Percentiles rank a stretch among this genome's conserved stretches.
phyloP scores from a whole-genome alignment of 495 filamentous ascomycete species.

The Stereocaulon alpinum region DNA sequence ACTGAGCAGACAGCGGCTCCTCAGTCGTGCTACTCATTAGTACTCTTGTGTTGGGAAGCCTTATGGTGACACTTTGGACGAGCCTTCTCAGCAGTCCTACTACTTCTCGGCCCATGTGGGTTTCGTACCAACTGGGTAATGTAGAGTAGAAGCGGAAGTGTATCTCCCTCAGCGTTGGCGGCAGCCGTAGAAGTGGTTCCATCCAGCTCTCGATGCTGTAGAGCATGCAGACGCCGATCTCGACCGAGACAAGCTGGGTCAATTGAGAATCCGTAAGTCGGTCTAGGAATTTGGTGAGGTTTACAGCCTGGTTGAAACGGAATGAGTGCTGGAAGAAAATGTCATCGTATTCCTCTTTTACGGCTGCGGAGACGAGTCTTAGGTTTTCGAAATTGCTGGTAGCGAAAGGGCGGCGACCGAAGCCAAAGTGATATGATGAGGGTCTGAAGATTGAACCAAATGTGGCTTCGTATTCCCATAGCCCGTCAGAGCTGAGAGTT shows the following conservation, averaged over 20 bases:
- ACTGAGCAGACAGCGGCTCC: background rate
- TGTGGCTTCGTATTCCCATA: constrained; percentile 4
- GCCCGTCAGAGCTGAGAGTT: constrained; percentile 6
- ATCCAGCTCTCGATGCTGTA: background rate
- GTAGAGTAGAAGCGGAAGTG: background rate
- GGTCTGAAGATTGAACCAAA: background rate
- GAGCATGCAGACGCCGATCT: background rate
- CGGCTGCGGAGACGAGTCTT: background rate
- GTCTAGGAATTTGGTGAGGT: background rate
- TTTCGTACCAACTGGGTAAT: background rate
- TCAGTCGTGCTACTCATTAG: background rate
- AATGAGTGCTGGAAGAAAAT: constrained; percentile 5
- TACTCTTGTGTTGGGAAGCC: background rate
- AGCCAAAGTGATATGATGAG: constrained; percentile 9
- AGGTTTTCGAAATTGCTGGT: background rate
- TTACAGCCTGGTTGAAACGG: constrained; percentile 1
- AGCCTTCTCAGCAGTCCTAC: background rate
- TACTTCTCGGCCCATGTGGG: background rate
- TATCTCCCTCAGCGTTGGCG: background rate
- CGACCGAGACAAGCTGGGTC: constrained; percentile 2
- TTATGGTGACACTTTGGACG: background rate
- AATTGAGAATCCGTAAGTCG: background rate
- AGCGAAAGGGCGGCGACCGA: background rate
- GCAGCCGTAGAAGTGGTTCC: background rate
- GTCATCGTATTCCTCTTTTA: constrained; percentile 4